Base-by-base conservation (phyloP, 176 grass and related monocot genomes). In the Aegilops sharonensis region DNA sequence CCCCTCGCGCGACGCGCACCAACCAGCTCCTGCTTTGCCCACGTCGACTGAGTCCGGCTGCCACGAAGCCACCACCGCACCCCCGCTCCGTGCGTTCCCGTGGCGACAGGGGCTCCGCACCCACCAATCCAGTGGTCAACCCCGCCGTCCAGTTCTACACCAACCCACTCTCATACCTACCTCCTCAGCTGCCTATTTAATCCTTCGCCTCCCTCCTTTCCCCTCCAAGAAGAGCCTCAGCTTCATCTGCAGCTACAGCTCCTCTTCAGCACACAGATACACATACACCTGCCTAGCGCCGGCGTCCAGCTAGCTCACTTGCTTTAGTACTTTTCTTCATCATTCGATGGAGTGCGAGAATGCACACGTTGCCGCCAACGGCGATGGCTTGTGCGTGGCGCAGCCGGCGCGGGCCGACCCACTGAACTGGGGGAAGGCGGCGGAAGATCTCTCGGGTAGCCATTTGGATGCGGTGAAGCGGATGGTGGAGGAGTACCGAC, bases 381-480 rank as follows among this genome's bases (percentile, higher is more conserved):
- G 79, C 52, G 85, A 60, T 37, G 92, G 80, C 8, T 2, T 89
- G 20, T 91, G 90, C 68, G 11, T 87, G 48, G 45, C 84, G 5
- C 9, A 14, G 59, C 60, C 83, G 48, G 61, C 42, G 71, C 23
- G 35, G 35, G 62, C 78, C 29, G 94, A 97, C 79, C 94, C 92
- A 0, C 84, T 97, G 0, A 97, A 94, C 87, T 97, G 94, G 94
- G 86, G 77, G 3, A 59, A 85, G 25, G 84, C 92, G 1, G 94
- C 94, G 2, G 83, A 79, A 72, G 88, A 91, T 17, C 32, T 91
- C 0, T 18, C 90, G 0, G 88, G 92, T 30, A 94, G 88, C 85
- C 94, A 97, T 47, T 60, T 97, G 14, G 92, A 94, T 0, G 92
- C 89, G 12, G 92, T 97, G 25, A 97, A 94, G 92, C 50, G 77